A percentile compares a stretch with the other conserved stretches of the same genome.
These are phyloP conservation scores for Nicotiana obtusifolia DNA, from an alignment of 257 asterid species.

Conservation along the genomic window DNA sequence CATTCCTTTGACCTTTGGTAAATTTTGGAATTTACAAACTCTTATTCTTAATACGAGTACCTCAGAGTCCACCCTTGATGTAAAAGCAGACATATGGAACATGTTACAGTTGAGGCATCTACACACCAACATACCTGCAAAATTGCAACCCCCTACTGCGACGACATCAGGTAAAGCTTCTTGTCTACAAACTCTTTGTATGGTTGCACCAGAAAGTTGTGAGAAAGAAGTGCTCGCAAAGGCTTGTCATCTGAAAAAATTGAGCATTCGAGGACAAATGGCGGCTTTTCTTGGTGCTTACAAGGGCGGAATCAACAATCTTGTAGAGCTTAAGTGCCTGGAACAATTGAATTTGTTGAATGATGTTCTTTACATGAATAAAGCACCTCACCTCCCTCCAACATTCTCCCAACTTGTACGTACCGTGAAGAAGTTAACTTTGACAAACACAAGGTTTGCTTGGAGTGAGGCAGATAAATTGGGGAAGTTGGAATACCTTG, in stretches of 20 bases:
- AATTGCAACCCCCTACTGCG: conserved; percentile 26
- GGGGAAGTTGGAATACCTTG: conserved; percentile 42
- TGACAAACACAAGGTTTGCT: conserved; percentile 30
- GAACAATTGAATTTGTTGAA: conserved; percentile 45
- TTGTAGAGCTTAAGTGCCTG: conserved; percentile 32
- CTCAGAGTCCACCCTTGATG: neutral
- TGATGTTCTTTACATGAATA: conserved; percentile 28
- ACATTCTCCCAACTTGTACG: conserved; percentile 33
- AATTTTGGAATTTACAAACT: conserved; percentile 8
- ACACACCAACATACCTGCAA: conserved; percentile 29
- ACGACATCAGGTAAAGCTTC: conserved; percentile 6
- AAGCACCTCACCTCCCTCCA: conserved; percentile 28
- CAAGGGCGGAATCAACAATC: conserved; percentile 31
- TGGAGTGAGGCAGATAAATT: conserved; percentile 42
- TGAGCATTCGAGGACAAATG: conserved; percentile 49
- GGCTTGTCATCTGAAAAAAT: conserved; percentile 38
- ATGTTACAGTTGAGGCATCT: neutral
- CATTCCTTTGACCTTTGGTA: neutral
- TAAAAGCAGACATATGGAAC: conserved; percentile 5
- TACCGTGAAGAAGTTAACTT: conserved; percentile 44
- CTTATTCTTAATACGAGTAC: neutral
- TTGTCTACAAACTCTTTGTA: conserved; percentile 45
- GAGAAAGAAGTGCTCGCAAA: conserved; percentile 42
- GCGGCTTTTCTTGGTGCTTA: conserved; percentile 16
- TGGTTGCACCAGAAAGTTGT: conserved; percentile 59